A percentile compares a stretch with the other conserved stretches of the same genome.
Evolutionary conservation across 768 basidiomycete species (phyloP).

Genomic region (Lentinula guzmanii): DNA sequence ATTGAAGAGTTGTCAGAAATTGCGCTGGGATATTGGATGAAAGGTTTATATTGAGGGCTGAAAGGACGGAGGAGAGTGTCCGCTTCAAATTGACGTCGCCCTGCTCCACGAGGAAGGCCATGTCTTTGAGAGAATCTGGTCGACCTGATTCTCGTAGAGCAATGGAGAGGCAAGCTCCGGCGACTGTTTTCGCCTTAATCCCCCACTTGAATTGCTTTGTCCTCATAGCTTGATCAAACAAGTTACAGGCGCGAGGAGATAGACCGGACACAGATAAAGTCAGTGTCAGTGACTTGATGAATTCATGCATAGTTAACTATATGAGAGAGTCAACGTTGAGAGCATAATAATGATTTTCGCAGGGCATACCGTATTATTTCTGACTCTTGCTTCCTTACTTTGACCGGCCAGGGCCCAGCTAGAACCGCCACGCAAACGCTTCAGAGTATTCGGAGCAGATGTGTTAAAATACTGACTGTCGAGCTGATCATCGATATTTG

Average conservation of each 20-base stretch:
- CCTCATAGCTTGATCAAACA: constrained; percentile 67
- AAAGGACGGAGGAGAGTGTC: constrained; percentile 37
- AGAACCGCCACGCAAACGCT: constrained; percentile 40
- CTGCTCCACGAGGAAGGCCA: constrained; percentile 61
- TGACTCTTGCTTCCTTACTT: constrained; percentile 57
- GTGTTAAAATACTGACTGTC: constrained; percentile 1
- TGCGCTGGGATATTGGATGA: constrained; percentile 50
- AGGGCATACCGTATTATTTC: constrained; percentile 51
- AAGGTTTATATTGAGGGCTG: constrained; percentile 49
- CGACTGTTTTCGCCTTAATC: constrained; percentile 58
- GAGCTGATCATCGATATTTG: constrained; percentile 26
- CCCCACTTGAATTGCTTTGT: constrained; percentile 67
- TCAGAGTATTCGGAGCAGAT: constrained; percentile 33
- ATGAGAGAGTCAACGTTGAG: constrained; percentile 7
- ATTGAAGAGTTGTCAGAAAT: constrained; percentile 51
- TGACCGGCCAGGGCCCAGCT: constrained; percentile 63
- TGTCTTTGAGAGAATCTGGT: constrained; percentile 61
- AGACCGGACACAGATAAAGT: constrained; percentile 56
- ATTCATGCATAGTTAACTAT: constrained; percentile 59
- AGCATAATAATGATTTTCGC: constrained; percentile 11
- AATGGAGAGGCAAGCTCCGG: constrained; percentile 64
- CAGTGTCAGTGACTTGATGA: constrained; percentile 54
- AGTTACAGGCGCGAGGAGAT: constrained; percentile 55
- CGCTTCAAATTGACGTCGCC: constrained; percentile 45
- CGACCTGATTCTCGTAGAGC: constrained; percentile 67